These are phyloP conservation scores for Lonicera japonica DNA, from an alignment of 129 eudicot species.

Conservation along the genomic window DNA sequence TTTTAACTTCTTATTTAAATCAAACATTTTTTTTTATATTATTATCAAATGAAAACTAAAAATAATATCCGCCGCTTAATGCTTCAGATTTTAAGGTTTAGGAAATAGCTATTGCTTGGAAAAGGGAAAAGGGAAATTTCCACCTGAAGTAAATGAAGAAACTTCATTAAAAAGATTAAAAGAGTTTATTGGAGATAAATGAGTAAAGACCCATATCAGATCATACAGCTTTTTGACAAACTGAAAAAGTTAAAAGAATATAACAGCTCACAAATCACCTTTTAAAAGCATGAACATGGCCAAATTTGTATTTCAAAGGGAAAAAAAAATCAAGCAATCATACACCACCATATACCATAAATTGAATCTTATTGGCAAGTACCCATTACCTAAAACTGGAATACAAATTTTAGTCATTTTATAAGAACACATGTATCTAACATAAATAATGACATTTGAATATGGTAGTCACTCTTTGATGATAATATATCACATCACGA, in stretches of 20 bases:
- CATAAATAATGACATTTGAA: too few relatives aligned
- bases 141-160: slow-evolving; percentile 18
- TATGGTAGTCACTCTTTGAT: too few relatives aligned
- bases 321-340: background rate
- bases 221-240: slow-evolving; percentile 24
- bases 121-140: slow-evolving; percentile 11
- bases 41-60: slow-evolving; percentile 16
- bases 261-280: slow-evolving; percentile 18
- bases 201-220: slow-evolving; percentile 14
- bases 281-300: slow-evolving; percentile 4
- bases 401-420: background rate
- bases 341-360: background rate
- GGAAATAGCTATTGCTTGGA: slow-evolving; percentile 1
- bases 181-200: slow-evolving; percentile 9
- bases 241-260: slow-evolving; percentile 19
- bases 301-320: background rate
- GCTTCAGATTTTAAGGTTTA: slow-evolving; percentile 6
- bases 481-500: too few relatives aligned
- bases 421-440: too few relatives aligned
- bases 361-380: too few relatives aligned
- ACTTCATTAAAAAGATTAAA: slow-evolving; percentile 6
- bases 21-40: too few relatives aligned
- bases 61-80: slow-evolving; percentile 23
- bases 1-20: too few relatives aligned
- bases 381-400: background rate